Percentiles rank a stretch among this genome's conserved stretches.
Conservation (phyloP, 352 stramenopile genomes). For the Pythium vanterpoolii region DNA sequence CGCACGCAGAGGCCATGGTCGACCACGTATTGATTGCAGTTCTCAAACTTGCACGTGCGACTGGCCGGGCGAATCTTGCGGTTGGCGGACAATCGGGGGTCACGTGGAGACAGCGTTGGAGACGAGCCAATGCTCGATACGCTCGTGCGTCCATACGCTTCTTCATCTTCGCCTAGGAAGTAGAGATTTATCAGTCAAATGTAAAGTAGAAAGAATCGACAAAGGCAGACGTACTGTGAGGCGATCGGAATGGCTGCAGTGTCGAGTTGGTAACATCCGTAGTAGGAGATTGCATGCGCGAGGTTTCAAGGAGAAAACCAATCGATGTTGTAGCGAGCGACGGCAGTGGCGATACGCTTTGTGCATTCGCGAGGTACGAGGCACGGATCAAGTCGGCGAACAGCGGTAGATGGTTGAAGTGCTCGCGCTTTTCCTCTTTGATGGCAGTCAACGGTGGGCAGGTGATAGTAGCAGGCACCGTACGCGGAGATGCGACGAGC, state of each 20-base stretch:
- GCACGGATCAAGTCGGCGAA: conserved; percentile 23
- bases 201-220: not conserved
- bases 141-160: conserved; percentile 4
- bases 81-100: not conserved
- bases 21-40: conserved; percentile 68
- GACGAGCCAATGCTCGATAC: not conserved
- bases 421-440: conserved; percentile 4
- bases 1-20: conserved; percentile 68
- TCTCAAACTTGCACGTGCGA: conserved; percentile 64
- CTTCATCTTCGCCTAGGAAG: conserved; percentile 8
- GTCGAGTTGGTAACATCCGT: not conserved
- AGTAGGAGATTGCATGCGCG: conserved; percentile 8
- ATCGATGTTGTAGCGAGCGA: conserved; percentile 45
- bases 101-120: conserved; percentile 5
- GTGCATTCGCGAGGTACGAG: conserved; percentile 14
- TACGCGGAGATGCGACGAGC: no score
- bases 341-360: conserved; percentile 4
- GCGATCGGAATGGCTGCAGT: conserved; percentile 13
- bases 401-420: conserved; percentile 6
- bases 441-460: not conserved
- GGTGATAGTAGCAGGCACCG: no score
- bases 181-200: not conserved
- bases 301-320: conserved; percentile 62
- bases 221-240: not conserved
- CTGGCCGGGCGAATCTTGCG: conserved; percentile 34